Evolutionary conservation across 139 green algal genomes (phyloP).

Genomic region (Chlorella sp.): DNA sequence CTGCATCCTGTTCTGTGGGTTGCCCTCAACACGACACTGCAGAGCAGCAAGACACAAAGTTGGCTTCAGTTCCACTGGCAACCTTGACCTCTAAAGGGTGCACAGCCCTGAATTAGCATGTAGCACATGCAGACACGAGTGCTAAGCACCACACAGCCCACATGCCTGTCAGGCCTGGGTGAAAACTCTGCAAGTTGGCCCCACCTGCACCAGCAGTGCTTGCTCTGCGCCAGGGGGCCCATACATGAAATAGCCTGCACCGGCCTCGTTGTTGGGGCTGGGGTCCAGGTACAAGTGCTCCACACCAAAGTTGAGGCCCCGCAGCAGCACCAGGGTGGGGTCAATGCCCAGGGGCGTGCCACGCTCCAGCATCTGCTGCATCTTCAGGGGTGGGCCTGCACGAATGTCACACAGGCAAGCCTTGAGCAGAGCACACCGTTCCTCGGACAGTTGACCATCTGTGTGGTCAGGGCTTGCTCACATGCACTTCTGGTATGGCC

Average conservation of each 20-base stretch:
- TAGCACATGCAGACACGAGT: not conserved
- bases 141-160: not conserved
- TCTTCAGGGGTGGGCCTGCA: conserved; percentile 31
- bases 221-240: conserved; percentile 8
- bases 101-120: not conserved
- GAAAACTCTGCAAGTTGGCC: not conserved
- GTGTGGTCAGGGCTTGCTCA: no score
- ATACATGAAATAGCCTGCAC: conserved; percentile 33
- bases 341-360: not conserved
- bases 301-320: conserved; percentile 27
- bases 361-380: conserved; percentile 47
- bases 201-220: not conserved
- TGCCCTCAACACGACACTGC: conserved; percentile 54
- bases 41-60: not conserved
- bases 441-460: no score
- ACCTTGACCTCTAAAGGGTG: not conserved
- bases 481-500: not conserved
- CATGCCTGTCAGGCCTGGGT: not conserved
- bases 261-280: conserved; percentile 42
- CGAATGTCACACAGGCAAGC: no score
- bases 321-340: conserved; percentile 5
- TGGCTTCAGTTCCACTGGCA: not conserved
- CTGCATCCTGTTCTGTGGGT: conserved; percentile 58
- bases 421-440: no score
- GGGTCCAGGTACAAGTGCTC: conserved; percentile 48